Evolutionary conservation across 768 basidiomycete species (phyloP), one percentile per base, ranked within the genome.

Genomic region (Crucibulum laeve): DNA sequence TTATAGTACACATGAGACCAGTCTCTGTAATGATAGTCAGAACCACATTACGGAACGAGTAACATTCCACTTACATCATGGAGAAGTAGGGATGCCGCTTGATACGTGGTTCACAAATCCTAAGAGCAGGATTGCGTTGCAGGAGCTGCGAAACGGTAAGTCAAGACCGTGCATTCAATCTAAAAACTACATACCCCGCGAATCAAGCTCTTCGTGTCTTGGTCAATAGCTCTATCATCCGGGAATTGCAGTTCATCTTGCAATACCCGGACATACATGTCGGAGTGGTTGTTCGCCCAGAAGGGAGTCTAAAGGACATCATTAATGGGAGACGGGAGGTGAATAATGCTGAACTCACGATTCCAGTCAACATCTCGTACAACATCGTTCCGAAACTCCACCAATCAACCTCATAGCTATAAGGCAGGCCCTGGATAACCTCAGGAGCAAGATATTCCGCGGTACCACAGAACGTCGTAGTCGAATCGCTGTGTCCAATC

Each of bases 321-420:
- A 44, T 37, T 36, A 45, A 50, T 43, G 38, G 40, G 38, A 43
- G 48, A 36, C 5, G 34, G 40, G 22, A 37, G 24, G 50, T 37
- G 39, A n/a, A 54, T 42, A 36, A 55, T 24, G 43, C 42, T 37
- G 46, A 34, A 81, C 87, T 71, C 63, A 94, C 93, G 51, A 94
- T 87, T 21, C 95, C 95, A 28, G 90, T 89, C 65, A 98, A 68
- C 87, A 96, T 95, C 70, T 98, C 95, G 60, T 90, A 92, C 47
- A 98, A 67, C 88, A 98, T 95, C 49, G 95, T 97, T 25, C 95
- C 95, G 55, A 95, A 87, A 51, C 87, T 90, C 94, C 93, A 99
- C 90, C 92, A 95, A 61, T 98, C 95, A 17, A 95, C 91, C 52
- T 93, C 91, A 56, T 92, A 98, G 51, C 85, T 84, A 59, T 98